Conservation (phyloP, 1,284 basidiomycete genomes). For the Tranzscheliella williamsii region DNA sequence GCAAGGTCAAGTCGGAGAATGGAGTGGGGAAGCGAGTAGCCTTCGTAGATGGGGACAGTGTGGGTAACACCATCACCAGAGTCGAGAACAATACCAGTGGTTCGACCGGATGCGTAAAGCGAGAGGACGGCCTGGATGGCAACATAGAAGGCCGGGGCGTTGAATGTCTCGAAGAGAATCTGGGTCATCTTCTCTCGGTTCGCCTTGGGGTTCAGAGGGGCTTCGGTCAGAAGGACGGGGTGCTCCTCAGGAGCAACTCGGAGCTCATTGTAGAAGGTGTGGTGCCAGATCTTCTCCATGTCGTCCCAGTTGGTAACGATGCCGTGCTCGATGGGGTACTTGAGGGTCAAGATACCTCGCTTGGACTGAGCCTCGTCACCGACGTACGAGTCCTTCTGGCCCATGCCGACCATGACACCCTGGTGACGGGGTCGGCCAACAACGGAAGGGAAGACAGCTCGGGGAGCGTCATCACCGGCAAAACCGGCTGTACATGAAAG, state of each 20-base stretch:
- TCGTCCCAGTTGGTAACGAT: conserved; percentile 88
- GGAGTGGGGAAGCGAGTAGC: conserved; percentile 91
- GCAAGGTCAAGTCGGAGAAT: conserved; percentile 93
- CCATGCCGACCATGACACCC: conserved; percentile 78
- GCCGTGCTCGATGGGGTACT: conserved; percentile 66
- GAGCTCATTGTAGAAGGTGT: conserved; percentile 64
- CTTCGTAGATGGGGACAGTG: conserved; percentile 92
- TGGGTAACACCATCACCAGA: conserved; percentile 93
- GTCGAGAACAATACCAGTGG: conserved; percentile 89
- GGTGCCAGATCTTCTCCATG: conserved; percentile 62
- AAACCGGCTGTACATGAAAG: conserved; percentile 64
- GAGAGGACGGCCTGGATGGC: conserved; percentile 90
- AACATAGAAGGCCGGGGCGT: conserved; percentile 89
- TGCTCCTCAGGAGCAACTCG: conserved; percentile 75
- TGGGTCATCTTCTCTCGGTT: conserved; percentile 97
- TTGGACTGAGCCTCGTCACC: conserved; percentile 88
- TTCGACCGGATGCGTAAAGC: conserved; percentile 87
- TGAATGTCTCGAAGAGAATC: conserved; percentile 98
- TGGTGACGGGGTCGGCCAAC: conserved; percentile 89
- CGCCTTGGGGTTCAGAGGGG: conserved; percentile 90
- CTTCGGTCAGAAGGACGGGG: conserved; percentile 89
- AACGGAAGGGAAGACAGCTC: conserved; percentile 75
- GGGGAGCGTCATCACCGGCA: conserved; percentile 76
- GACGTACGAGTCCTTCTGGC: conserved; percentile 63
- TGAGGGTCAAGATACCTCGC: conserved; percentile 91